Base-by-base conservation (phyloP, 106 monocot genomes). In the Acanthochlamys bracteata region DNA sequence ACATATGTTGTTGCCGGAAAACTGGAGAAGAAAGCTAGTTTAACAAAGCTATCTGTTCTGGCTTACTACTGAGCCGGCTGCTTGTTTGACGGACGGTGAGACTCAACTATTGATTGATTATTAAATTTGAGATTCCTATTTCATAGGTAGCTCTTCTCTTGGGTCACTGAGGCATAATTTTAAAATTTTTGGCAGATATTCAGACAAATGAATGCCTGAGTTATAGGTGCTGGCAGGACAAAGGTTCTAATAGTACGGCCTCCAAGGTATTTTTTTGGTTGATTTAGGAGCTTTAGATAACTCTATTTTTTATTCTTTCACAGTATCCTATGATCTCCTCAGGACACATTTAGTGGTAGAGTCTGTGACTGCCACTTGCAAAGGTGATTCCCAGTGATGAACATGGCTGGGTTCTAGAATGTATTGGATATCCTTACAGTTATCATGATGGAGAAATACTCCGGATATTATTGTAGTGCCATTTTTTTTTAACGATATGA, bases 341-440 rank as follows among this genome's bases (percentile, higher is more conserved):
- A 95, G 95, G 95, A 96, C 60, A 96, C 95, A 11, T 96, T 96
- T 59, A 86, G 95, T 78, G 95, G 95, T 20, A 90, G 90, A 86
- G 80, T 96, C 47, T 96, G 95, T 72, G 90, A 87, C 57, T 96
- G 95, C 57, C 95, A 90, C 19, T n/a, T 87, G 21, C 70, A 87
- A 90, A 90, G 90, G 95, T 96, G 66, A 60, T 65, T 2, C 33
- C 33, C 33, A 3, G 33, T 33, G 33, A 33, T 6, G 33, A 33
- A 6, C 33, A 33, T 33, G 6, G 33, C 33, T 33, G 6, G 33
- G 6, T 33, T 33, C 33, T 33, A 33, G 33, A 33, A 6, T 33
- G 33, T 33, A 33, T 33, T 33, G 1, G 33, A 33, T 33, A 33
- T 33, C 33, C 33, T 33, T 33, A 33, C 33, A 33, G 33, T 33